Evolutionary conservation across 257 asterid genomes (phyloP).

Genomic region (Scutellaria barbata): DNA sequence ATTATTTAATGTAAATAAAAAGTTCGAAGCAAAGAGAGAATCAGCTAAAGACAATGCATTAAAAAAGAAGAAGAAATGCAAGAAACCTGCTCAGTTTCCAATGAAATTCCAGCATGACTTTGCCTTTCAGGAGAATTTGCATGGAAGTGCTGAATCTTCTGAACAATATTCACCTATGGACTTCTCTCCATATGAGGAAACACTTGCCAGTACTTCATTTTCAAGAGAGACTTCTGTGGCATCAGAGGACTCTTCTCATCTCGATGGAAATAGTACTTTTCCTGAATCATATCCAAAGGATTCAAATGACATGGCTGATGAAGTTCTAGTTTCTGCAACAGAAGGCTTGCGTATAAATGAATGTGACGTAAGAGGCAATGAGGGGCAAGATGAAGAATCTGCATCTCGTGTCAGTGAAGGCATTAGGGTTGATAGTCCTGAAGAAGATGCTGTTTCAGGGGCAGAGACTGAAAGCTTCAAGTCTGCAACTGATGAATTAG

Average conservation of each 20-base stretch:
- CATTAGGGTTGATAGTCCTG: constrained; percentile 48
- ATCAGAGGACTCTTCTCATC: constrained; percentile 61
- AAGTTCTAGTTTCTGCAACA: constrained; percentile 57
- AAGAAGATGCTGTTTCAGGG: constrained; percentile 73
- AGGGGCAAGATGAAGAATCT: constrained; percentile 41
- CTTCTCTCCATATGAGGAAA: constrained; percentile 81
- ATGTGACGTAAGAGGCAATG: constrained; percentile 40
- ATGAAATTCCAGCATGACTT: constrained; percentile 53
- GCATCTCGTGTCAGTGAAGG: constrained; percentile 38
- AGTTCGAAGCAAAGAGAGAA: constrained; percentile 66
- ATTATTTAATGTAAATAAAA: constrained; percentile 57
- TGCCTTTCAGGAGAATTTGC: constrained; percentile 47
- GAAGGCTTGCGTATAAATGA: constrained; percentile 53
- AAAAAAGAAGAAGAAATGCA: constrained; percentile 79
- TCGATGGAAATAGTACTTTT: constrained; percentile 53
- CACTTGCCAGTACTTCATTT: constrained; percentile 44
- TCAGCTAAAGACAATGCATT: constrained; percentile 55
- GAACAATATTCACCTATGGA: constrained; percentile 97
- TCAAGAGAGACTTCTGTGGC: constrained; percentile 80
- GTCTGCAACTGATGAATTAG: constrained; percentile 89
- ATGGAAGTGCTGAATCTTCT: constrained; percentile 52
- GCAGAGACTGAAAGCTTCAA: constrained; percentile 87
- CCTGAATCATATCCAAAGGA: constrained; percentile 46
- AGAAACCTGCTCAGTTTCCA: constrained; percentile 48
- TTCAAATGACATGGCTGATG: constrained; percentile 53